Evolutionary conservation across 2,329 filamentous ascomycete genomes (phyloP).

Genomic region (Bipolaris oryzae): DNA sequence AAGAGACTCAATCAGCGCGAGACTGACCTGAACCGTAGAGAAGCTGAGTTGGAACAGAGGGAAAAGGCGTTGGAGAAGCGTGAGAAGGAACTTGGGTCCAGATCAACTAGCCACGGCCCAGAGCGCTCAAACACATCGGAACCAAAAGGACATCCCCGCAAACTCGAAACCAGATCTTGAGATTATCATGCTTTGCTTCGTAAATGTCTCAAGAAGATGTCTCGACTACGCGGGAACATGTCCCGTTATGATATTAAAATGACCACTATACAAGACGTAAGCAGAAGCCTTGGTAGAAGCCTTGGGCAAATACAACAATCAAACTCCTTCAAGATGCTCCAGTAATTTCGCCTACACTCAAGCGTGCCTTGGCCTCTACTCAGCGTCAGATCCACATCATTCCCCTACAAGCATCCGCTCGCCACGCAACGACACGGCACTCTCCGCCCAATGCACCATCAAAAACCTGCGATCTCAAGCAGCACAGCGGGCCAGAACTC

Average conservation of each 20-base stretch:
- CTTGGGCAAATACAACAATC: not conserved
- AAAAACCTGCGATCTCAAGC: no score
- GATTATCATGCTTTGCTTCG: not conserved
- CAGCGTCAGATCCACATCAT: no score
- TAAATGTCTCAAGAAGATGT: not conserved
- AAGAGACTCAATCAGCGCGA: conserved; percentile 3
- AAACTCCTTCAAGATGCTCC: not conserved
- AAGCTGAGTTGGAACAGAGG: conserved; percentile 9
- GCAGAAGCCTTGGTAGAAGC: not conserved
- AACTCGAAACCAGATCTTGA: conserved; percentile 12
- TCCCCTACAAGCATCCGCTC: no score
- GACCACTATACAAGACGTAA: not conserved
- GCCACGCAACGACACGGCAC: no score
- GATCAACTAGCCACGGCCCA: not conserved
- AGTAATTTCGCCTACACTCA: not conserved
- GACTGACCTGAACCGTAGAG: conserved; percentile 5
- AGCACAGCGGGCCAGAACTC: no score
- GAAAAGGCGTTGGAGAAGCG: conserved; percentile 8
- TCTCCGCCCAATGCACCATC: no score
- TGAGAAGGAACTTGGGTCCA: conserved; percentile 3
- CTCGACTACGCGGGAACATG: not conserved
- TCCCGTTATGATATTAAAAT: not conserved
- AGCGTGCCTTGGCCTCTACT: no score
- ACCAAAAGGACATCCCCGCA: conserved; percentile 18
- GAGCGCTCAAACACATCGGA: not conserved